phyloP scores from a whole-genome alignment of 2,329 filamentous ascomycete genomes.

The Cytospora chrysosperma region DNA sequence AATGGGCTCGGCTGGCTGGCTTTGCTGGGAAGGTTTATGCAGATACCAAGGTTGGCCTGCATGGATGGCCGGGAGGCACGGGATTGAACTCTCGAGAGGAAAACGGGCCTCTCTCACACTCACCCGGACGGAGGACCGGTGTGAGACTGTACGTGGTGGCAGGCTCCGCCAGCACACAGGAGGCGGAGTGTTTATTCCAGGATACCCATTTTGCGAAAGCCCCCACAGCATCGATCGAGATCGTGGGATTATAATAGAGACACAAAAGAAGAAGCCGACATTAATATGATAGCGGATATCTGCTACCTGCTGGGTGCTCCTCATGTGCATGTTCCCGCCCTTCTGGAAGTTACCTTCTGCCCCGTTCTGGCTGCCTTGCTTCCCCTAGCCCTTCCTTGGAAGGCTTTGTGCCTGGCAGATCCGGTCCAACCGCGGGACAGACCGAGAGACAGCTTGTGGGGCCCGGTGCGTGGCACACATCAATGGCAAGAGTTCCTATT shows the following conservation, averaged over 20 bases:
- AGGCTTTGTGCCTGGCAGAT: constrained; percentile 10
- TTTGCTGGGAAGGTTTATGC: neutral
- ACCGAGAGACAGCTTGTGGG: constrained; percentile 19
- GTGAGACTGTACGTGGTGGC: neutral
- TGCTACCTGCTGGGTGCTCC: neutral
- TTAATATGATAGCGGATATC: constrained; percentile 6
- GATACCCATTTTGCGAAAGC: constrained; percentile 15
- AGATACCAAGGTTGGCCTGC: constrained; percentile 10
- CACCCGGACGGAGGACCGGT: neutral
- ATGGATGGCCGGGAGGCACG: neutral
- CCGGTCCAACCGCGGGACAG: constrained; percentile 20
- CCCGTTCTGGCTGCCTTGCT: neutral
- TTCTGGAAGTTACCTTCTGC: constrained; percentile 3
- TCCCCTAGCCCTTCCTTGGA: neutral
- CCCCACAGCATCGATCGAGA: constrained; percentile 15
- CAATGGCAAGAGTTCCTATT: constrained; percentile 16
- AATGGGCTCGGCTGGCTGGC: neutral
- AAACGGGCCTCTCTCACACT: neutral
- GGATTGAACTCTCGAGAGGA: neutral
- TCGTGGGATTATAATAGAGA: neutral
- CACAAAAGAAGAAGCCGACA: neutral
- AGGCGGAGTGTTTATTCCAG: neutral
- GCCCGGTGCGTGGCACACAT: neutral
- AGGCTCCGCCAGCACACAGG: constrained; percentile 7
- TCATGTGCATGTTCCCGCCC: neutral